phyloP scores from a whole-genome alignment of 2,329 filamentous ascomycete genomes.

The Fusarium paranaense region DNA sequence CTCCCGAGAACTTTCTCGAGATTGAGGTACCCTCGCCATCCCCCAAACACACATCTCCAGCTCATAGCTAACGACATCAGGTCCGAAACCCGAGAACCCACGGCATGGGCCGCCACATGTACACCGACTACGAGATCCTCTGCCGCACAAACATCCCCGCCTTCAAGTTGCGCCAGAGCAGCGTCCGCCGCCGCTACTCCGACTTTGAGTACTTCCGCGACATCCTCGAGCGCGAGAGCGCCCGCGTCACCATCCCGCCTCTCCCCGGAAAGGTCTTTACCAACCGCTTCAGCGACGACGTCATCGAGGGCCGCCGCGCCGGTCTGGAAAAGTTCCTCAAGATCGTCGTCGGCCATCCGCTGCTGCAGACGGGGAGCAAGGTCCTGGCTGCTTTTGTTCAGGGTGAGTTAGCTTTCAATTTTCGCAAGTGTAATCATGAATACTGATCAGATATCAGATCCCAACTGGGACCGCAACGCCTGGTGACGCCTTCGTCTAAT shows the following conservation, averaged over 20 bases:
- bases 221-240: conserved; percentile 94
- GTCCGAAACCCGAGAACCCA: conserved; percentile 94
- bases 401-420: conserved; percentile 64
- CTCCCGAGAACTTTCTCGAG: conserved; percentile 98
- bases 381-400: conserved; percentile 97
- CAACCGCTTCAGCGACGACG: conserved; percentile 97
- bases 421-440: background rate
- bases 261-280: conserved; percentile 98
- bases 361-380: conserved; percentile 97
- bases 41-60: no score
- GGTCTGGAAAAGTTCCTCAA: conserved; percentile 95
- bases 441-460: conserved; percentile 62
- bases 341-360: conserved; percentile 96
- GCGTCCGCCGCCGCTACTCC: conserved; percentile 92
- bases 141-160: conserved; percentile 98
- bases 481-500: conserved; percentile 68
- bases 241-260: conserved; percentile 94
- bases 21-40: conserved; percentile 77
- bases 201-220: conserved; percentile 99
- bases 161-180: conserved; percentile 92
- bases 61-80: conserved; percentile 56
- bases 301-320: conserved; percentile 93
- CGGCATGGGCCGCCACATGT: conserved; percentile 95
- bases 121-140: conserved; percentile 98
- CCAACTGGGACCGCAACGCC: conserved; percentile 91